These are phyloP conservation scores for Bruguiera gymnorhiza DNA, from an alignment of 345 rosid genomes.

Conservation along the genomic window DNA sequence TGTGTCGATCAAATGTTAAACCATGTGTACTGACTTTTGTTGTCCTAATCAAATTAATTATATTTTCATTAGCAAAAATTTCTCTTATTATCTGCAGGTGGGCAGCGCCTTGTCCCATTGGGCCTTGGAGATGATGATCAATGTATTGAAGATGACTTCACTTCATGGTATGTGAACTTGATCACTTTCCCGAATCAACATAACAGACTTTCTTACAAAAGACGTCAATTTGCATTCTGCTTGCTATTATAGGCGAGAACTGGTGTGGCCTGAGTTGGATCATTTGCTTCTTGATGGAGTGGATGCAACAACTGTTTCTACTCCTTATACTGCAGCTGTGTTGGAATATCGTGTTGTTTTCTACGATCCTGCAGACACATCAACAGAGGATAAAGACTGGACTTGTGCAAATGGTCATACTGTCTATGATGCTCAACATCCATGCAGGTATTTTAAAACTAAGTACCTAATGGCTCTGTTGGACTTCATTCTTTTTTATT, in stretches of 20 bases:
- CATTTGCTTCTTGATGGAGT: conserved; percentile 76
- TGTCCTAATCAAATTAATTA: too few relatives aligned
- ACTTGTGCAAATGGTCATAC: conserved; percentile 72
- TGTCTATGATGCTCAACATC: conserved; percentile 86
- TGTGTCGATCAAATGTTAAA: too few relatives aligned
- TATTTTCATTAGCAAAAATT: background rate
- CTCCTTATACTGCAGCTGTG: conserved; percentile 93
- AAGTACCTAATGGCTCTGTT: background rate
- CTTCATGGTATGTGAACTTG: conserved; percentile 53
- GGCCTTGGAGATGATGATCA: conserved; percentile 99
- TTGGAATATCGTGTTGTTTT: conserved; percentile 81
- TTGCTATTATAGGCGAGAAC: conserved; percentile 63
- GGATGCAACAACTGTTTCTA: conserved; percentile 57
- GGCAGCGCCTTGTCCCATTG: conserved; percentile 58
- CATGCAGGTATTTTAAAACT: conserved; percentile 60
- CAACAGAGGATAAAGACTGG: conserved; percentile 45
- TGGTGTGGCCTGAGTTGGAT: conserved; percentile 94
- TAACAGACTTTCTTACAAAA: background rate
- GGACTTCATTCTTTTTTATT: background rate
- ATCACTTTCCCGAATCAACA: conserved; percentile 7
- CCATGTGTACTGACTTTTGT: too few relatives aligned
- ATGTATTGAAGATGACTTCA: conserved; percentile 94
- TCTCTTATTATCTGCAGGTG: conserved; percentile 44
- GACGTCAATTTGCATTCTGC: background rate
- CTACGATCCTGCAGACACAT: conserved; percentile 46